phyloP scores from a whole-genome alignment of 2,329 filamentous ascomycete species.

The Pseudogymnoascus sp. region DNA sequence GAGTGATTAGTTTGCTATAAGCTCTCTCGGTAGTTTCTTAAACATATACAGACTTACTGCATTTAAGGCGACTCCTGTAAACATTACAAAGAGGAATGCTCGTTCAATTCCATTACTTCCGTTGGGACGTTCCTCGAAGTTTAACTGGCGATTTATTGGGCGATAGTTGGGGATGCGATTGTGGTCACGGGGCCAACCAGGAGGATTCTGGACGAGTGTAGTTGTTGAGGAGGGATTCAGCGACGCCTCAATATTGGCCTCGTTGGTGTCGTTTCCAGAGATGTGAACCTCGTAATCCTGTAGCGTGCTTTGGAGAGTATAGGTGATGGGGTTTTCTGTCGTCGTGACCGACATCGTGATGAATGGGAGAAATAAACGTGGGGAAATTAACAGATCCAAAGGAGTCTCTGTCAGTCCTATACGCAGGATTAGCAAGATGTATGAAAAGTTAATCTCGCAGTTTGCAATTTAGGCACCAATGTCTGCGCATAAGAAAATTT shows the following conservation, averaged over 20 bases:
- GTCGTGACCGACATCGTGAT: constrained; percentile 7
- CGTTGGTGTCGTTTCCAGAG: constrained; percentile 23
- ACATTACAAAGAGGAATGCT: constrained; percentile 42
- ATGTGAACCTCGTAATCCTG: constrained; percentile 40
- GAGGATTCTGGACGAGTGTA: constrained; percentile 23
- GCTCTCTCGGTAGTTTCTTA: neutral
- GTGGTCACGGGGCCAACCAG: constrained; percentile 39
- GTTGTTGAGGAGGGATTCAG: neutral
- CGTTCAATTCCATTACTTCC: constrained; percentile 37
- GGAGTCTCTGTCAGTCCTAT: neutral
- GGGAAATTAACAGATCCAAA: neutral
- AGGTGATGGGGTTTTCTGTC: neutral
- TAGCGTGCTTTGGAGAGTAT: constrained; percentile 20
- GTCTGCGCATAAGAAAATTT: neutral
- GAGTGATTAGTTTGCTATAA: neutral
- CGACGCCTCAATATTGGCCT: neutral
- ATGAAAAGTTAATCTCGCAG: neutral
- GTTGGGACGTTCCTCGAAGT: constrained; percentile 34
- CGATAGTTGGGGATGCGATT: constrained; percentile 39
- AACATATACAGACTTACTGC: constrained; percentile 28
- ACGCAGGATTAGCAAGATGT: neutral
- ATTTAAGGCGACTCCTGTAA: constrained; percentile 37
- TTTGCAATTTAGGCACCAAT: neutral
- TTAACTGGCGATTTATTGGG: constrained; percentile 35
- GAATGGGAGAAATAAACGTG: neutral